Conservation (phyloP, 805 yeast species). For the Pichia gijzeniarum region DNA sequence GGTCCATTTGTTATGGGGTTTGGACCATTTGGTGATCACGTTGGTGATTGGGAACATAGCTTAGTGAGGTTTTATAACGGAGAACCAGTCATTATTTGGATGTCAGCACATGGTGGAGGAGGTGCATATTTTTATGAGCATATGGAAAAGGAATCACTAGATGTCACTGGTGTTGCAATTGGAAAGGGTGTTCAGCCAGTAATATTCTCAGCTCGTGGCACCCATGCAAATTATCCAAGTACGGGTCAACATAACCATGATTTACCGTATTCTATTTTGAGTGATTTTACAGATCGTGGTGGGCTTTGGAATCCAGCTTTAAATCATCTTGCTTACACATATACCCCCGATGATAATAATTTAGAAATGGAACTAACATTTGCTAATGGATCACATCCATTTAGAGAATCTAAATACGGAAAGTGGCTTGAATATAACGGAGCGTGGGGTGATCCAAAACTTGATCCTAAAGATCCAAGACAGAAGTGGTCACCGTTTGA, state of each 20-base stretch:
- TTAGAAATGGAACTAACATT: conserved; percentile 33
- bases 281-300: conserved; percentile 94
- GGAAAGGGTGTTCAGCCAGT: conserved; percentile 48
- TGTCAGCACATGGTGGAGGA: conserved; percentile 98
- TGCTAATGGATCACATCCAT: conserved; percentile 40
- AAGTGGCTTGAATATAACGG: conserved; percentile 81
- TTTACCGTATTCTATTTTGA: conserved; percentile 81
- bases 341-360: conserved; percentile 43
- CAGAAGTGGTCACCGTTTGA: conserved; percentile 87
- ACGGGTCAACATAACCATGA: conserved; percentile 96
- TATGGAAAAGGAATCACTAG: conserved; percentile 41
- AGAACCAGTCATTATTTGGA: conserved; percentile 79
- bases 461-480: conserved; percentile 62
- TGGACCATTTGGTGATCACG: conserved; percentile 96
- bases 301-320: conserved; percentile 89
- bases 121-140: conserved; percentile 78
- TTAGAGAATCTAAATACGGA: conserved; percentile 49
- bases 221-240: conserved; percentile 95
- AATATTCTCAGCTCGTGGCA: conserved; percentile 87
- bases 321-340: conserved; percentile 77
- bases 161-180: conserved; percentile 12
- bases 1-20: conserved; percentile 97
- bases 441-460: conserved; percentile 83
- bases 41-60: conserved; percentile 98
- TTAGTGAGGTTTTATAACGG: conserved; percentile 80